Conservation (phyloP, 2,329 filamentous ascomycete species). For the Byssoonygena ceratinophila region DNA sequence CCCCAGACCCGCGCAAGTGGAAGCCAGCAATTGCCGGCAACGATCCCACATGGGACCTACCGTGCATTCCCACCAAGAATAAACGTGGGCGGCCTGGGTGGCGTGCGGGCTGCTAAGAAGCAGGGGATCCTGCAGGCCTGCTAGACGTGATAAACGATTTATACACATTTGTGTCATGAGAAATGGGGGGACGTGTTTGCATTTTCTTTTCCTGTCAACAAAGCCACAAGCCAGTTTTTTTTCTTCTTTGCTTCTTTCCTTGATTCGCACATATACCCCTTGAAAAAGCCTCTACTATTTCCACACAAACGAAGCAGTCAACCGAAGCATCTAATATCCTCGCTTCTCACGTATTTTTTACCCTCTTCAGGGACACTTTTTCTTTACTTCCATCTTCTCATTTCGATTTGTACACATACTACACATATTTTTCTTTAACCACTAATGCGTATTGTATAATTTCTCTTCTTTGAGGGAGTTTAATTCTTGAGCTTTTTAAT, state of each 20-base stretch:
- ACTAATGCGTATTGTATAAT: not conserved
- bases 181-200: too few relatives aligned
- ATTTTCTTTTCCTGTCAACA: not conserved
- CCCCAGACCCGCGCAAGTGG: not conserved
- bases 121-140: slow-evolving; percentile 3
- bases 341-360: not conserved
- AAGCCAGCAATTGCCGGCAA: not conserved
- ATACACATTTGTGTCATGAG: not conserved
- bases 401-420: too few relatives aligned
- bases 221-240: too few relatives aligned
- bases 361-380: not conserved
- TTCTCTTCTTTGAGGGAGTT: too few relatives aligned
- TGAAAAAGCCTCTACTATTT: not conserved
- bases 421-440: not conserved
- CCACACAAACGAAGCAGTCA: not conserved
- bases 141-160: not conserved
- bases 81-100: not conserved
- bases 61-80: not conserved
- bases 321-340: not conserved
- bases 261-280: not conserved
- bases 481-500: too few relatives aligned
- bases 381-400: not conserved
- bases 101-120: not conserved
- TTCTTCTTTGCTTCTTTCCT: not conserved
- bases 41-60: not conserved